Conservation (phyloP, 306 rosid genomes). For the Lathyrus aphaca region DNA sequence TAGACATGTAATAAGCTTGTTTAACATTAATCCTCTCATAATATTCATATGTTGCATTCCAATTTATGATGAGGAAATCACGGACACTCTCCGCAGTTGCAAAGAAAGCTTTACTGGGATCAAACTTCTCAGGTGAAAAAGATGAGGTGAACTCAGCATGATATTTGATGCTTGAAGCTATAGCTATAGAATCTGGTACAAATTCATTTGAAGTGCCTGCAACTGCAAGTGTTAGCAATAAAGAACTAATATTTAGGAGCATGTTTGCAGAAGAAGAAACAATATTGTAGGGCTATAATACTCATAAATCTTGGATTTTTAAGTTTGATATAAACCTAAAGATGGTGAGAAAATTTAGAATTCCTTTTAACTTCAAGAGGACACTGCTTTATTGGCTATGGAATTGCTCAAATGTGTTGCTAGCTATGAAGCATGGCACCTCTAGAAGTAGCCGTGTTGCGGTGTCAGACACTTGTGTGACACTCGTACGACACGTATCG, state of each 20-base stretch:
- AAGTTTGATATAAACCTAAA: conserved; percentile 20
- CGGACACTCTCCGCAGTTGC: conserved; percentile 93
- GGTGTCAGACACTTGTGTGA: too few relatives aligned
- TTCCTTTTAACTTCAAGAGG: not conserved
- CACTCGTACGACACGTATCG: too few relatives aligned
- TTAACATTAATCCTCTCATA: conserved; percentile 70
- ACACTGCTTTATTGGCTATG: conserved; percentile 13
- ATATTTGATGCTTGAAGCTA: conserved; percentile 84
- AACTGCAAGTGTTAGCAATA: conserved; percentile 41
- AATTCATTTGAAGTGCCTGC: conserved; percentile 48
- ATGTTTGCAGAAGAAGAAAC: not conserved
- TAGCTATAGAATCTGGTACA: conserved; percentile 63
- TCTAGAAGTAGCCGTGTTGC: too few relatives aligned
- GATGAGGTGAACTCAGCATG: conserved; percentile 87
- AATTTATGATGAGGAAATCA: conserved; percentile 78
- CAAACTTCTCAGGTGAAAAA: conserved; percentile 76
- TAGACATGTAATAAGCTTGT: conserved; percentile 94
- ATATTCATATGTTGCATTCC: conserved; percentile 74
- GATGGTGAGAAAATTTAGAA: conserved; percentile 1
- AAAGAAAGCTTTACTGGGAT: conserved; percentile 70
- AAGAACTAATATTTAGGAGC: conserved; percentile 8
- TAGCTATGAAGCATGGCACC: too few relatives aligned
- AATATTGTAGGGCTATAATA: not conserved
- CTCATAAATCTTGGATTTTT: conserved; percentile 12
- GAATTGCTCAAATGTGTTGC: conserved; percentile 23